Base-by-base conservation (phyloP, 371 early-diverging fungal genomes). In the Syncephalis plumigaleata region DNA sequence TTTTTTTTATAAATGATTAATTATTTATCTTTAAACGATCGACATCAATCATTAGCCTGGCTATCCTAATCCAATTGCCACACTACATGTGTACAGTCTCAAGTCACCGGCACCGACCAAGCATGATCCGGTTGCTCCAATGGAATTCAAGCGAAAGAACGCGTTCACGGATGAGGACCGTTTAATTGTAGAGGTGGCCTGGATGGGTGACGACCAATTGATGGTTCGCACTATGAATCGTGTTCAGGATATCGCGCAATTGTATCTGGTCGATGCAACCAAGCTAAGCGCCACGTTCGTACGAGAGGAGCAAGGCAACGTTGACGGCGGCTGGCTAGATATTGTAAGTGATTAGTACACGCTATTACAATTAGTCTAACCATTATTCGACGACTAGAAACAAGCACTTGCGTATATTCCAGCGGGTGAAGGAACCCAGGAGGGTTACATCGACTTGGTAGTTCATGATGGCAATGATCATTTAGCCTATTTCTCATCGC, bases 211-310 rank as follows among this genome's bases (percentile, higher is more conserved):
- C 53, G 67, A 66, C 15, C 56, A 67, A n/a, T 59, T 91, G 11
- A 53, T 91, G 22, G 83, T 87, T 39, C 71, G 84, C 53, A 70
- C 76, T 37, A 86, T 79, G 62, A 93, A 95, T 53, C 71, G 96
- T 15, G 79, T 91, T 24, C 96, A 95, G 56, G 88, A 87, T 55
- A 68, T 74, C 9, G 69, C 75, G 53, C 64, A 72, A 16, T 61
- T 86, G 16, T 81, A 72, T 47, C 47, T 86, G 17, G 65, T 65
- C 2, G 45, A 58, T 23, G 56, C 55, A 18, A 1, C 52, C 15
- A 40, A 52, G 7, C 46, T 53, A 8, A 57, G 53, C 0, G 67
- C 66, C 3, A 50, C 46, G 15, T 42, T 70, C 9, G 67, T 75
- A 22, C 64, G 73, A 7, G 70, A 74, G 51, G 70, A 72, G 58